Evolutionary conservation across 805 yeast species (phyloP).

Genomic region (Kockiozyma suomiensis): DNA sequence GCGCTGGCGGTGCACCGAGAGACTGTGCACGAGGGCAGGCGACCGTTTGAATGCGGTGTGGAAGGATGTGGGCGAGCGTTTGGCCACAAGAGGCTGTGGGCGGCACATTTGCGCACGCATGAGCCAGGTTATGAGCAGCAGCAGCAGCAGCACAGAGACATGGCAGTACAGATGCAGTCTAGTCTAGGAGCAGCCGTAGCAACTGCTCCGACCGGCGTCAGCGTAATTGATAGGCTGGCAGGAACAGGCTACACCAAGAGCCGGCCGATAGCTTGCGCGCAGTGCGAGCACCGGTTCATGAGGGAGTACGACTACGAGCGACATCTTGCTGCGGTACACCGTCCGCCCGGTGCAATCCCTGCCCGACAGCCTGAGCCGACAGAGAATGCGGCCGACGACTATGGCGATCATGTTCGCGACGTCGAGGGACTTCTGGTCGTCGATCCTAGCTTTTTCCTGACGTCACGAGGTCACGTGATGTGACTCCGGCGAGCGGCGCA

Average conservation of each 20-base stretch:
- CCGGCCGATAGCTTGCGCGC: constrained; percentile 41
- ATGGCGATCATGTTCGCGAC: not conserved
- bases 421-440: not conserved
- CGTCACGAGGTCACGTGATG: constrained; percentile 10
- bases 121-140: constrained; percentile 6
- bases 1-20: constrained; percentile 56
- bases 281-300: constrained; percentile 44
- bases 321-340: constrained; percentile 37
- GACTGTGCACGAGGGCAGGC: constrained; percentile 34
- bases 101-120: constrained; percentile 22
- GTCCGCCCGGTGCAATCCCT: not conserved
- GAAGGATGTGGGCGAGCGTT: constrained; percentile 32
- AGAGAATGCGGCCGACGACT: not conserved
- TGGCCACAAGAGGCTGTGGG: constrained; percentile 33
- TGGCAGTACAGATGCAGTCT: not conserved
- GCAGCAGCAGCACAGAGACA: no score
- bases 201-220: not conserved
- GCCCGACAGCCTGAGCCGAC: not conserved
- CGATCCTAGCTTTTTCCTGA: constrained; percentile 10
- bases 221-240: constrained; percentile 41
- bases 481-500: not conserved
- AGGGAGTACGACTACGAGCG: constrained; percentile 46
- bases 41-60: constrained; percentile 34
- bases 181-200: not conserved
- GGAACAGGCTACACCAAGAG: constrained; percentile 43